These are phyloP conservation scores for Penicillium digitatum DNA, from an alignment of 2,329 filamentous ascomycete genomes.

Conservation along the genomic window DNA sequence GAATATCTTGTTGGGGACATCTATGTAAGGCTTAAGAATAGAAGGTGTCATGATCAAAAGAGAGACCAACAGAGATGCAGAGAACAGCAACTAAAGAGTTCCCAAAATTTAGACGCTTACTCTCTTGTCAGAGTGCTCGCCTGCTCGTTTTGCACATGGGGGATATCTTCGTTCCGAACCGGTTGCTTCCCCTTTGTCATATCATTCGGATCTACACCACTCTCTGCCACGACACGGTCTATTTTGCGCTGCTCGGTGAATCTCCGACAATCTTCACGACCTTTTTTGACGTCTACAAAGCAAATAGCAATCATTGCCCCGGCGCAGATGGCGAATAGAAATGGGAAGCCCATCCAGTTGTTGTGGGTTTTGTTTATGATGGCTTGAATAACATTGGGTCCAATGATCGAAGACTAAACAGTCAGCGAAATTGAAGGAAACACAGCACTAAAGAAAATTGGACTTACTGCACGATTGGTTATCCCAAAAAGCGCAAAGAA, in stretches of 20 bases:
- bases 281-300: conserved; percentile 43
- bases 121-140: not conserved
- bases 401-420: conserved; percentile 43
- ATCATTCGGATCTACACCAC: conserved; percentile 18
- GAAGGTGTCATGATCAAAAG: not conserved
- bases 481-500: conserved; percentile 46
- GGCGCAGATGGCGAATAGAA: conserved; percentile 39
- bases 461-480: conserved; percentile 42
- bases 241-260: conserved; percentile 38
- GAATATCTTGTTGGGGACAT: not conserved
- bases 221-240: conserved; percentile 27
- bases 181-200: conserved; percentile 12
- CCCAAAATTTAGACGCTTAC: not conserved
- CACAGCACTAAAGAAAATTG: not conserved
- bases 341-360: conserved; percentile 46
- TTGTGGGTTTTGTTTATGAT: conserved; percentile 44
- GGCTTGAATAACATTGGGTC: conserved; percentile 44
- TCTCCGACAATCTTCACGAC: conserved; percentile 36
- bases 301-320: conserved; percentile 39
- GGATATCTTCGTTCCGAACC: not conserved
- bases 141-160: not conserved
- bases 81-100: not conserved
- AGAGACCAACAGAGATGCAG: not conserved
- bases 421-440: not conserved
- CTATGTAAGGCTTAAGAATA: not conserved